Evolutionary conservation across 768 basidiomycete genomes (phyloP).

Genomic region (Naematelia aurantialba): DNA sequence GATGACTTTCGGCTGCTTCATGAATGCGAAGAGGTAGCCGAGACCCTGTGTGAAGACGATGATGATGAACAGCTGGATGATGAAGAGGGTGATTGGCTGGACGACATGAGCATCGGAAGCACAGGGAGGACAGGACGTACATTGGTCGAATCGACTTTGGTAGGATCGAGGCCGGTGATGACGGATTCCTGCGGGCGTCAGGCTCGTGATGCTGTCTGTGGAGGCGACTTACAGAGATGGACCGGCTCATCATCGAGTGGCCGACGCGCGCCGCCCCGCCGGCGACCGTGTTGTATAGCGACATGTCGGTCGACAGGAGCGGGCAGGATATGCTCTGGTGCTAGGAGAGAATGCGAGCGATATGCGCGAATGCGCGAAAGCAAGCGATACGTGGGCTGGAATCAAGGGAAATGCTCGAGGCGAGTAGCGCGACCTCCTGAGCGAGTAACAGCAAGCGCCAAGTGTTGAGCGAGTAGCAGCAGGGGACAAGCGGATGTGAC

Average conservation of each 20-base stretch:
- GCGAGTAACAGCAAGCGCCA: too few species aligned
- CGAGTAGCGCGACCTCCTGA: too few species aligned
- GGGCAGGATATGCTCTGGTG: background rate
- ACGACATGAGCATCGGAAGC: slow-evolving; percentile 62
- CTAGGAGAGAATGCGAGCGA: too few species aligned
- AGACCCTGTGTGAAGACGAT: slow-evolving; percentile 73
- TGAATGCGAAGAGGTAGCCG: slow-evolving; percentile 60
- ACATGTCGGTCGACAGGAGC: background rate
- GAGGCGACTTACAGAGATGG: slow-evolving; percentile 10
- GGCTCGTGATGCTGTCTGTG: background rate
- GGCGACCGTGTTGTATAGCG: background rate
- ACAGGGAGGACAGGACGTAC: slow-evolving; percentile 69
- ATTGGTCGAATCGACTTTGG: slow-evolving; percentile 60
- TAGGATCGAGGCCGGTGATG: slow-evolving; percentile 71
- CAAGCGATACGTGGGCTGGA: too few species aligned
- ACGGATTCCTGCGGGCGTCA: slow-evolving; percentile 50
- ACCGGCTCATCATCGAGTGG: background rate
- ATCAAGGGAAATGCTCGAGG: too few species aligned
- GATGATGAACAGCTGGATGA: slow-evolving; percentile 64
- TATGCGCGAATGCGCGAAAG: too few species aligned
- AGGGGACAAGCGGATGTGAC: too few species aligned
- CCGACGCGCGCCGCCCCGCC: background rate
- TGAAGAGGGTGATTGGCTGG: slow-evolving; percentile 45
- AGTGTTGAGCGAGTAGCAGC: too few species aligned
- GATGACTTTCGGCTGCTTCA: slow-evolving; percentile 88